Percentiles rank a stretch among this genome's conserved stretches.
Evolutionary conservation across 805 yeast genomes (phyloP).

Genomic region (Candida koratica): DNA sequence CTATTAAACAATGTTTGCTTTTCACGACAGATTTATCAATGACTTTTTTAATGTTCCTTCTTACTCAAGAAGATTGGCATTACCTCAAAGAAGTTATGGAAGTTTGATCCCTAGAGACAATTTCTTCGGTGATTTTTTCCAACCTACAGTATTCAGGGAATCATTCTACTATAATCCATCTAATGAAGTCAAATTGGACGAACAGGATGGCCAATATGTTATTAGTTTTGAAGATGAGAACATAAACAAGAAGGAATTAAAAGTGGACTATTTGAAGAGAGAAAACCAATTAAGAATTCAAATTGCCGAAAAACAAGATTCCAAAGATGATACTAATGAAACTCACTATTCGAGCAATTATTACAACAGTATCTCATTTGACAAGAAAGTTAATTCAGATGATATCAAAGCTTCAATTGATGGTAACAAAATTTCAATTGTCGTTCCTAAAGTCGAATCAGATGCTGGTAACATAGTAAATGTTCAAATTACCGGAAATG

Average conservation of each 20-base stretch:
- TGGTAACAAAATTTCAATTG: constrained; percentile 16
- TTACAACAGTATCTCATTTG: constrained; percentile 18
- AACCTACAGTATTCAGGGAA: constrained; percentile 11
- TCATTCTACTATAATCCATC: constrained; percentile 7
- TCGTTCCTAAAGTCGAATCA: constrained; percentile 17
- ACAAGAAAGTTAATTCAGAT: constrained; percentile 19
- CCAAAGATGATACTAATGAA: constrained; percentile 10
- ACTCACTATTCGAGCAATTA: constrained; percentile 14
- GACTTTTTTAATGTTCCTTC: constrained; percentile 7
- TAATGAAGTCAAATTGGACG: constrained; percentile 18
- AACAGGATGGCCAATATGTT: constrained; percentile 22
- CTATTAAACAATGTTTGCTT: constrained; percentile 8
- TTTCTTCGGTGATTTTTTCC: constrained; percentile 8
- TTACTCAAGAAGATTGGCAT: constrained; percentile 6
- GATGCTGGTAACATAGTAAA: constrained; percentile 10
- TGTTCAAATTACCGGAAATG: constrained; percentile 8
- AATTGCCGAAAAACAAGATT: constrained; percentile 14
- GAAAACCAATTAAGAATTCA: constrained; percentile 18
- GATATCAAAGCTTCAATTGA: constrained; percentile 20
- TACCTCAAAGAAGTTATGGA: constrained; percentile 9
- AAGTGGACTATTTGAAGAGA: constrained; percentile 20
- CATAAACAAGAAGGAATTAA: constrained; percentile 17
- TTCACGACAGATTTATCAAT: constrained; percentile 8
- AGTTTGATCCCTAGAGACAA: constrained; percentile 10
- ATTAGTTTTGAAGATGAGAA: constrained; percentile 16